Percentiles rank a stretch among this genome's conserved stretches.
phyloP scores from a whole-genome alignment of 2,329 filamentous ascomycete species.

The Colletotrichum simmondsii region DNA sequence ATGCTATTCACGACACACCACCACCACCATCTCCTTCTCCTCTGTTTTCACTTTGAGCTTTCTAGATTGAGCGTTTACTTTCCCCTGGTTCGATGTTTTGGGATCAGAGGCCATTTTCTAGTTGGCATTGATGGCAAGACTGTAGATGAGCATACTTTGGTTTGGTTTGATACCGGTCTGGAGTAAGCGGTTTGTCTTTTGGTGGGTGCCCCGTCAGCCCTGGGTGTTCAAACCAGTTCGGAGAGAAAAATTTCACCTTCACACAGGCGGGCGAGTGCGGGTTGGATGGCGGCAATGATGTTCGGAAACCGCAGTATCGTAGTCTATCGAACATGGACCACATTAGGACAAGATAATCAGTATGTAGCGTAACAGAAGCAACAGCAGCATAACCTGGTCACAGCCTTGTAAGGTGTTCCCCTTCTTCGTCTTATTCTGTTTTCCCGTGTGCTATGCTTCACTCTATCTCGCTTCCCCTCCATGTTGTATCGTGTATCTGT shows the following conservation, averaged over 20 bases:
- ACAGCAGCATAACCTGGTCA: neutral
- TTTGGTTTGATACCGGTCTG: neutral
- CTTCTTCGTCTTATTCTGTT: neutral
- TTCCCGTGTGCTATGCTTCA: neutral
- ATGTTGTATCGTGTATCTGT: too few relatives aligned
- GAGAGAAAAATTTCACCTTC: too few relatives aligned
- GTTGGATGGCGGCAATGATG: too few relatives aligned
- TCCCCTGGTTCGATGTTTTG: neutral
- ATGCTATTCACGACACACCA: neutral
- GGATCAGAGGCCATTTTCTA: neutral
- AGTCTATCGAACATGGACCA: neutral
- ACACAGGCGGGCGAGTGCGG: too few relatives aligned
- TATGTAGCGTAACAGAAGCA: too few relatives aligned
- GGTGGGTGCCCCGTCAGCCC: neutral
- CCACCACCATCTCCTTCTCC: neutral
- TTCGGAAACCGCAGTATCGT: neutral
- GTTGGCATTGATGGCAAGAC: neutral
- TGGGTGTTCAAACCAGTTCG: neutral
- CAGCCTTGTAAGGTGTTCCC: neutral
- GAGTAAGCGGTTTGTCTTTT: neutral
- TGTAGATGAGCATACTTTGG: neutral
- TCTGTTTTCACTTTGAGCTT: neutral
- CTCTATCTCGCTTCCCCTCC: neutral
- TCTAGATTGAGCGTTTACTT: neutral
- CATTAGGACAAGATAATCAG: neutral